phyloP scores from a whole-genome alignment of 805 yeast species.

The Kregervanrija delftensis region DNA sequence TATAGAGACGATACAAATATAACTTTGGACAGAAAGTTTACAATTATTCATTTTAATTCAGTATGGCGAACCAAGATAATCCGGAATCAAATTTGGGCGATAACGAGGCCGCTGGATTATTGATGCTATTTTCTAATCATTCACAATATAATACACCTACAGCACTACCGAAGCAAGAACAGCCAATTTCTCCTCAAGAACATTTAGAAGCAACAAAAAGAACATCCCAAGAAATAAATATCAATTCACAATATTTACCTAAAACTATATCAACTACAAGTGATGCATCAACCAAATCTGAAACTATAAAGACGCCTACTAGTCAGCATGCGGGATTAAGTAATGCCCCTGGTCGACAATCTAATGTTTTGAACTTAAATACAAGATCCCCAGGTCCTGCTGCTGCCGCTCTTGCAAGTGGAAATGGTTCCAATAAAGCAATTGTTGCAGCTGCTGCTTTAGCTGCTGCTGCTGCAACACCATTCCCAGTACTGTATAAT shows the following conservation, averaged over 20 bases:
- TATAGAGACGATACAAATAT: too few species aligned
- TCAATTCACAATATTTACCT: too few species aligned
- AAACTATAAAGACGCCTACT: too few species aligned
- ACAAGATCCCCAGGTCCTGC: conserved; percentile 33
- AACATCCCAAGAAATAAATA: too few species aligned
- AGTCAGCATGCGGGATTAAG: too few species aligned
- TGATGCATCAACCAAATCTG: too few species aligned
- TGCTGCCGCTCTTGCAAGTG: conserved; percentile 30
- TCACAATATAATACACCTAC: conserved; percentile 7
- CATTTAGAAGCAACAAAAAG: too few species aligned
- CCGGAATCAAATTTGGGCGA: conserved; percentile 18
- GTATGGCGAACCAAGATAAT: background rate
- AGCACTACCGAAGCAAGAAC: too few species aligned
- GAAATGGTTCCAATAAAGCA: conserved; percentile 38
- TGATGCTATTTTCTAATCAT: conserved; percentile 33
- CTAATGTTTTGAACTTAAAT: conserved; percentile 7
- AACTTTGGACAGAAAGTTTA: too few species aligned
- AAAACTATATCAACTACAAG: too few species aligned
- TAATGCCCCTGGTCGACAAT: too few species aligned
- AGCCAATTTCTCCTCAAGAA: too few species aligned
- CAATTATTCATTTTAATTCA: conserved; percentile 1
- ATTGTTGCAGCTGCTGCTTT: conserved; percentile 78
- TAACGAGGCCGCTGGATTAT: conserved; percentile 32
- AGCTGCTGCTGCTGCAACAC: conserved; percentile 76
- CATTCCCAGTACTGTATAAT: conserved; percentile 42